These are phyloP conservation scores for Colletotrichum shisoi DNA, from an alignment of 2,329 filamentous ascomycete genomes.

Conservation along the genomic window DNA sequence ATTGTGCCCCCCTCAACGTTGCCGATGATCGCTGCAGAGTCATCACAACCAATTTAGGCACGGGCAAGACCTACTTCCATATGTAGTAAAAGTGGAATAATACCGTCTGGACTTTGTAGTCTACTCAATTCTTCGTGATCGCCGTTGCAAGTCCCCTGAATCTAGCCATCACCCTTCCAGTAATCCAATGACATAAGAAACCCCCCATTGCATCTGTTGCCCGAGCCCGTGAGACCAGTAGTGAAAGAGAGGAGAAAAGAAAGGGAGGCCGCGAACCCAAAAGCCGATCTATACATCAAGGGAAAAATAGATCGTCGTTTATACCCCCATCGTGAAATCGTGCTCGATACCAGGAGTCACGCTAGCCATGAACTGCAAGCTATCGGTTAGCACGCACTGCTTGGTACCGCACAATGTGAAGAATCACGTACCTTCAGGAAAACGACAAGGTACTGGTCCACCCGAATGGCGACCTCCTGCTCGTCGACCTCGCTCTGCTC, in stretches of 20 bases:
- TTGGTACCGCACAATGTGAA: conserved; percentile 40
- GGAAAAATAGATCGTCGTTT: conserved; percentile 43
- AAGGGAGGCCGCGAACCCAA: neutral
- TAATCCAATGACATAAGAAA: conserved; percentile 28
- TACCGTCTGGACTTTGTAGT: conserved; percentile 29
- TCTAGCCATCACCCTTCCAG: conserved; percentile 14
- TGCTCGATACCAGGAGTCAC: conserved; percentile 98
- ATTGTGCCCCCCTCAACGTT: neutral
- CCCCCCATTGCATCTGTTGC: neutral
- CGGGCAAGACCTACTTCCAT: too few relatives aligned
- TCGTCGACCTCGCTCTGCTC: conserved; percentile 70
- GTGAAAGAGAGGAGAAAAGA: conserved; percentile 1
- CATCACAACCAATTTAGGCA: neutral
- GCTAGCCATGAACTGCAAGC: conserved; percentile 73
- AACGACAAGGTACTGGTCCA: conserved; percentile 88
- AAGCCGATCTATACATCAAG: neutral
- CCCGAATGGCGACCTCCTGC: conserved; percentile 77
- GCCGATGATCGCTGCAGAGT: neutral
- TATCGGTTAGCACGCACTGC: conserved; percentile 41
- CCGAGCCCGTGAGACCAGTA: neutral
- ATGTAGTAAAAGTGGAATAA: neutral
- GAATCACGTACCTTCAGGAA: conserved; percentile 74
- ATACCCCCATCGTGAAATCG: conserved; percentile 96
- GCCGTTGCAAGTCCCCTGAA: conserved; percentile 17
- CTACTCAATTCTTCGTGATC: conserved; percentile 30